Conservation (phyloP, 768 basidiomycete species). For the Sporobolomyces roseus region DNA sequence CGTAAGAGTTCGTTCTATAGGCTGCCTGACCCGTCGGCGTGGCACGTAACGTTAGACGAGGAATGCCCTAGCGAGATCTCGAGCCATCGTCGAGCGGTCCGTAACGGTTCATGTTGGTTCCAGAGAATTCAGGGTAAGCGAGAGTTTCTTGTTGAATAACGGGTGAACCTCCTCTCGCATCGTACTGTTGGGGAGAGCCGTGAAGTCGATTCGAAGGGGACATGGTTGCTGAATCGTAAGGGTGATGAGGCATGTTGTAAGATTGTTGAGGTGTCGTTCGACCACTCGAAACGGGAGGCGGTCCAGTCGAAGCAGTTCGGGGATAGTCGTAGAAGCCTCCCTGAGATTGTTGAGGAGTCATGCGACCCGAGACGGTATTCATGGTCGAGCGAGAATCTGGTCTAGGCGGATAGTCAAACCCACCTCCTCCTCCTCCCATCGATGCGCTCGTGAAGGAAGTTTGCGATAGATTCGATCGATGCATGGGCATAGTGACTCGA, state of each 20-base stretch:
- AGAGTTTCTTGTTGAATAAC: neutral
- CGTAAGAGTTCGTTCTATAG: too few relatives aligned
- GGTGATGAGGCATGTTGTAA: slow-evolving; percentile 11
- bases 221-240: neutral
- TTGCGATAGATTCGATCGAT: slow-evolving; percentile 16
- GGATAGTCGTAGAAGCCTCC: slow-evolving; percentile 7
- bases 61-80: neutral
- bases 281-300: neutral
- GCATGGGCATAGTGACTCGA: neutral
- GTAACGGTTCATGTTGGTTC: slow-evolving; percentile 9
- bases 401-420: slow-evolving; percentile 11
- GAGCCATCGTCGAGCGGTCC: slow-evolving; percentile 11
- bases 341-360: slow-evolving; percentile 2
- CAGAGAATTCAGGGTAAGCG: slow-evolving; percentile 17
- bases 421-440: neutral
- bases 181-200: neutral
- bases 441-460: neutral
- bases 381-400: slow-evolving; percentile 13
- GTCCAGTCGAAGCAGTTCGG: slow-evolving; percentile 1
- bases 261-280: slow-evolving; percentile 5
- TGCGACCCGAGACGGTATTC: neutral
- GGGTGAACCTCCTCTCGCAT: neutral
- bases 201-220: neutral
- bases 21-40: too few relatives aligned
- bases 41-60: too few relatives aligned